Base-by-base conservation (phyloP, 1,139 yeast species). In the Geotrichum aggregatum region DNA sequence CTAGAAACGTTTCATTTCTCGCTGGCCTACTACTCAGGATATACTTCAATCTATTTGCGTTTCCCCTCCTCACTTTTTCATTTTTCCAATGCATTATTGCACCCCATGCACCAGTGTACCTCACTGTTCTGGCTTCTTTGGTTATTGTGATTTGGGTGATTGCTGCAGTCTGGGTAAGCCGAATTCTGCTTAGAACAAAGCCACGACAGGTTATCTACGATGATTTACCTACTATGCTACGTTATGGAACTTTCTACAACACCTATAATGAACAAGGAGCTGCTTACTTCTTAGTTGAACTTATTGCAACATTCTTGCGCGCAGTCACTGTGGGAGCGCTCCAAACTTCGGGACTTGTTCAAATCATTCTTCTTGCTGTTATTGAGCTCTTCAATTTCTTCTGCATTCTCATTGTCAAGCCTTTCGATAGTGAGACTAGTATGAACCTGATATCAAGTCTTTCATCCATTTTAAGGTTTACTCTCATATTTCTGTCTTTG, bases 341-440 rank as follows among this genome's bases (percentile, higher is more conserved):
- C n/a, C 72, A 70, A 51, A 49, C 52, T 14, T 66, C 71, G 0
- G 73, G 73, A 11, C 52, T 66, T 7, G 71, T 73, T 1, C 73
- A 70, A 52, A 58, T 70, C 18, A 59, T 64, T 1, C 43, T 70
- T 5, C 57, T 70, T 28, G 66, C 68, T 3, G 48, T 65, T 11
- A 47, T 61, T 8, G 73, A 70, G 52, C 54, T 66, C 10, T 56
- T 57, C 24, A 58, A 56, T 33, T 55, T 66, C 39, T 49, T 59
- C 21, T 58, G 62, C 3, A 38, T 67, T 28, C 44, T 60, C 36
- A 52, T 58, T 19, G 54, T 59, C 35, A 61, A 60, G 30, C 73
- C 73, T 4, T 69, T 57, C 57, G 64, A 61, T 30, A 56, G 56
- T 6, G 60, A 56, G 14, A 64, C 71, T n/a, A 61, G 58, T 48